Evolutionary conservation across 2,329 filamentous ascomycete genomes (phyloP), one percentile per base, ranked within the genome.

Genomic region (Fusarium sp.): DNA sequence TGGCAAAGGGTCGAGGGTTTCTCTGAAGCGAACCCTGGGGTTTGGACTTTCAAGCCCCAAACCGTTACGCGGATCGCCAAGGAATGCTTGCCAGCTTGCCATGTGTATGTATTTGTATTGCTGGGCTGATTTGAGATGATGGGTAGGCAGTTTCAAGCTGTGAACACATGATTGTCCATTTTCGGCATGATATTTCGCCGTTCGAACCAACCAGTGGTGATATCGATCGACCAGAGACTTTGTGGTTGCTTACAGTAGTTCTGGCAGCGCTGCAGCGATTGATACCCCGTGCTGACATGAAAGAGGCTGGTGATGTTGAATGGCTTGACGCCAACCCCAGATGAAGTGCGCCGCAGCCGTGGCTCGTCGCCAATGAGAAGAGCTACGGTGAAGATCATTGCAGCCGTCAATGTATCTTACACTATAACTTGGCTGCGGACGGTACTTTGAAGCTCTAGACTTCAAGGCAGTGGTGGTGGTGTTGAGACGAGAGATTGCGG

Each of bases 1-100:
- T 44, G 10, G 28, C 19, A 15, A 42, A 12, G 25, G 34, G 38
- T 24, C 29, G 57, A 45, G 43, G 55, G 24, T 38, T 38, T 55
- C 32, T 45, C 40, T 61, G 61, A 65, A 63, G 52, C 47, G 29
- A 58, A 65, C 42, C 48, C 60, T 58, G 56, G 35, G 45, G 43
- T 46, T 40, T 55, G 35, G 45, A 24, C n/a, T 19, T 40, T 39
- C 41, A 56, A 48, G 42, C 36, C 45, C 42, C 40, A 52, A 58
- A 44, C 56, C 44, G 47, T 65, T 62, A 61, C 61, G 34, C 54
- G 38, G 49, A 56, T 59, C 46, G 43, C 29, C 44, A 39, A 44
- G 24, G 22, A 25, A 31, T 40, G 32, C 36, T 41, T 32, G 22
- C 41, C 46, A 45, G 32, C 36, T 41, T 32, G 22, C 41, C 46